Evolutionary conservation across 2,329 filamentous ascomycete species (phyloP).

Genomic region (Thyridium curvatum): DNA sequence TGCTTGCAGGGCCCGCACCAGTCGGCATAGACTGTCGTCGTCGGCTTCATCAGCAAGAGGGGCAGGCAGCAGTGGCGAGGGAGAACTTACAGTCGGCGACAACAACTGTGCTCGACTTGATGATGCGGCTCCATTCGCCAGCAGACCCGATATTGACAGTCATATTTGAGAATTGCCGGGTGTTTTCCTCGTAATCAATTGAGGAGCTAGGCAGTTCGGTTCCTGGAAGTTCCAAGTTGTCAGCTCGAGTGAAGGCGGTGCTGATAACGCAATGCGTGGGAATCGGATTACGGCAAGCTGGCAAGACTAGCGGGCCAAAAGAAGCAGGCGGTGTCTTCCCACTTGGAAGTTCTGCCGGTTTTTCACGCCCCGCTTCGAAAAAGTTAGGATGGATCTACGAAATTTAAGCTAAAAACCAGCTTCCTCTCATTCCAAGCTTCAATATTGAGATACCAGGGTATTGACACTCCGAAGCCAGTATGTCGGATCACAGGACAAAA

Average conservation of each 20-base stretch:
- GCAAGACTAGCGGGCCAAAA: background rate
- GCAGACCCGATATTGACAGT: constrained; percentile 56
- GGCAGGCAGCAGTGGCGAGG: constrained; percentile 1
- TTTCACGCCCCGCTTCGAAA: background rate
- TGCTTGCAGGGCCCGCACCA: constrained; percentile 94
- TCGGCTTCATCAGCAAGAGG: constrained; percentile 13
- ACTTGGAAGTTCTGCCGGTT: constrained; percentile 14
- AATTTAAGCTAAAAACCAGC: background rate
- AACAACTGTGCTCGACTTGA: constrained; percentile 70
- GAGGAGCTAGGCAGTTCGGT: too few species aligned
- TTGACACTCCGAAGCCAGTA: too few species aligned
- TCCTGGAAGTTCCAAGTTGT: too few species aligned
- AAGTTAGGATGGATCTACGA: too few species aligned
- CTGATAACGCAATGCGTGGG: constrained; percentile 14
- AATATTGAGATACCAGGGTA: too few species aligned
- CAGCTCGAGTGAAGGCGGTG: constrained; percentile 3
- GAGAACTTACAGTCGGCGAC: constrained; percentile 75
- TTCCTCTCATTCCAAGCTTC: too few species aligned
- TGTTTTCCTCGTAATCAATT: background rate
- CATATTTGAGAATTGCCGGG: constrained; percentile 24
- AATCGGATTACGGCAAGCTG: too few species aligned
- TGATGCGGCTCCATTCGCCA: constrained; percentile 64
- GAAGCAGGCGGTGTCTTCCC: constrained; percentile 13
- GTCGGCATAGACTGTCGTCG: constrained; percentile 74
- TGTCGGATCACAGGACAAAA: too few species aligned